Percentiles rank a stretch among this genome's conserved stretches.
Evolutionary conservation across 2,329 filamentous ascomycete genomes (phyloP).

Genomic region (Pezicula neosporulosa): DNA sequence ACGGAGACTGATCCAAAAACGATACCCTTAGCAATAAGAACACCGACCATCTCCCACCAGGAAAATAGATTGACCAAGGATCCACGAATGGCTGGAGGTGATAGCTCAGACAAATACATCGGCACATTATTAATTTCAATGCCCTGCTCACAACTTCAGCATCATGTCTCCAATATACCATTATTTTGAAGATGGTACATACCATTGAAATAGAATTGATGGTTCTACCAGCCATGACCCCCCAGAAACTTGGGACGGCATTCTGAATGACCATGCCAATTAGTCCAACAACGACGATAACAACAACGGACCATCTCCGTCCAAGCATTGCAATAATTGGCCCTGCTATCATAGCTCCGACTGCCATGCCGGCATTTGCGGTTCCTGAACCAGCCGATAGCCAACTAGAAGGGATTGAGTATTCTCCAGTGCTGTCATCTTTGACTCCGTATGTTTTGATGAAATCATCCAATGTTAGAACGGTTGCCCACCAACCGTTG

Average conservation of each 20-base stretch:
- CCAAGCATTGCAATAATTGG: neutral
- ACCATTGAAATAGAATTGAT: neutral
- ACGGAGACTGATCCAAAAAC: neutral
- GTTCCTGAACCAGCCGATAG: neutral
- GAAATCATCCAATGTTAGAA: neutral
- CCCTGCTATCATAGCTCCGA: neutral
- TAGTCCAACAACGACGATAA: neutral
- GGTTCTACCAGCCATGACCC: neutral
- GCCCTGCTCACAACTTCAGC: neutral
- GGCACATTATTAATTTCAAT: neutral
- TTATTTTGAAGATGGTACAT: neutral
- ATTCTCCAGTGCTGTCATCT: neutral
- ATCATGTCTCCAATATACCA: neutral
- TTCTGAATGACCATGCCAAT: neutral
- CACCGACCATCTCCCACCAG: neutral
- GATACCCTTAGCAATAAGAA: neutral
- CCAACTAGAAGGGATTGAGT: neutral
- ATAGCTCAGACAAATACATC: conserved; percentile 1
- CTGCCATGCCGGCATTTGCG: neutral
- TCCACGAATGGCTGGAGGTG: neutral
- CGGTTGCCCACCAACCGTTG: neutral
- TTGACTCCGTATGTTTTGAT: neutral
- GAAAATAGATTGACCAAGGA: neutral
- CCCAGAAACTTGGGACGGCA: neutral
- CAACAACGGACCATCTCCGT: neutral